Conservation (phyloP, 2,329 filamentous ascomycete species). For the Colletotrichum limetticola region DNA sequence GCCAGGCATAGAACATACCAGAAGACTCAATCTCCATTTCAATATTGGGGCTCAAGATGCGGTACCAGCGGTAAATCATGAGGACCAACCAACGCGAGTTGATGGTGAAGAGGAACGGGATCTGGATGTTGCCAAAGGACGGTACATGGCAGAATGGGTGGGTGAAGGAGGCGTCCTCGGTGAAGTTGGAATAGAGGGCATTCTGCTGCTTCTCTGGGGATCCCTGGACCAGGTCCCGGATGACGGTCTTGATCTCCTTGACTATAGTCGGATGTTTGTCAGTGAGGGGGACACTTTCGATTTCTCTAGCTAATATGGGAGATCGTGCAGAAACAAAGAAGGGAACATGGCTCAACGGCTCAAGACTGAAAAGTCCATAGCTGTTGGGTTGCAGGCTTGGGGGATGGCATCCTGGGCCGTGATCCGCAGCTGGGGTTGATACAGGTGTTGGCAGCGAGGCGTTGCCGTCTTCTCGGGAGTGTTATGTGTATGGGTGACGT, state of each 20-base stretch:
- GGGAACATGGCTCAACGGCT: background rate
- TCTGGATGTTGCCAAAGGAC: conserved; percentile 53
- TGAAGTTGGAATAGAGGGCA: conserved; percentile 78
- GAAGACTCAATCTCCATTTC: conserved; percentile 71
- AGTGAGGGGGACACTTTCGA: background rate
- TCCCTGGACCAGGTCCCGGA: conserved; percentile 75
- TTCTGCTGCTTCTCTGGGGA: conserved; percentile 72
- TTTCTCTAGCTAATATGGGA: background rate
- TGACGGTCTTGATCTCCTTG: conserved; percentile 72
- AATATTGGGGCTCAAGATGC: conserved; percentile 81
- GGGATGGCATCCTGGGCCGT: background rate
- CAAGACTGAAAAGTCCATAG: background rate
- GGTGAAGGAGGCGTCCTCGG: conserved; percentile 75
- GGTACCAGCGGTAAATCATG: conserved; percentile 84
- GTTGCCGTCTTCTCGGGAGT: background rate
- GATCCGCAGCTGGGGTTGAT: background rate
- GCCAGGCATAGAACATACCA: conserved; percentile 50
- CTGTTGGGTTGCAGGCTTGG: background rate
- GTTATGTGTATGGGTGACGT: background rate
- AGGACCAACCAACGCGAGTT: conserved; percentile 75
- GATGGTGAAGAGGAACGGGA: conserved; percentile 53
- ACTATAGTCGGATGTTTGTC: conserved; percentile 43
- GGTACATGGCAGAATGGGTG: conserved; percentile 83
- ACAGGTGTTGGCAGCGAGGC: background rate
- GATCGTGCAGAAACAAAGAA: too few species aligned